Base-by-base conservation (phyloP, 192 early-diverging fungal species). In the Funneliformis geosporum region DNA sequence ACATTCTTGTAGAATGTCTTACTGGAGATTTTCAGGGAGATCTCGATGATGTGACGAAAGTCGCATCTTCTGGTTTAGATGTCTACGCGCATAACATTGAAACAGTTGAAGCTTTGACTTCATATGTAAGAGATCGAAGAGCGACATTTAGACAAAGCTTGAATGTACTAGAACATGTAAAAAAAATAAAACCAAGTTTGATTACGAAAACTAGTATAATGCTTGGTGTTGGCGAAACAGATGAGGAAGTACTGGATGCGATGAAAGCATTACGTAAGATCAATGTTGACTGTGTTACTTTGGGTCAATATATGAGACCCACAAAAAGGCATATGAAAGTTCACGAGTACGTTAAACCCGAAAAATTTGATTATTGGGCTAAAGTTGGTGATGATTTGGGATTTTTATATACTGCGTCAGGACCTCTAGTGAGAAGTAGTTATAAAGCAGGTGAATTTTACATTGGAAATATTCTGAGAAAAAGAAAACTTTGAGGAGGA, bases 301-400 rank as follows among this genome's bases (percentile, higher is more conserved):
- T 99, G 75, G 97, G 97, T n/a, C 97, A 99, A 85, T 99, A 99
- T 83, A 99, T 99, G 97, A 90, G 95, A 62, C 97, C 97, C n/a
- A 98, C 97, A 27, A 99, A 98, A 89, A 93, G 94, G 78, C 96
- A 99, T 84, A 96, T 99, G 95, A 97, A 97, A 88, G 94, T 98
- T 25, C 89, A 94, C 73, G 96, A 96, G 81, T 99, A 98, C 79
- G 92, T 99, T 55, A 90, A 92, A 60, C 96, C 96, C 5, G 92
- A 94, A 62, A 95, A 95, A 83, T 99, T 97, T 83, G 92, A 92
- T 78, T 89, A 95, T 78, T 99, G 95, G 93, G 90, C 91, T 75
- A 82, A 89, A 67, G 86, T 92, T 69, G 96, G 93, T 60, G 88
- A 91, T 75, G 86, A 90, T 61, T 87, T 98, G 33, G 97, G 97